Evolutionary conservation across 2,329 filamentous ascomycete genomes (phyloP), one percentile per base, ranked within the genome.

Genomic region (Fusarium longipes): DNA sequence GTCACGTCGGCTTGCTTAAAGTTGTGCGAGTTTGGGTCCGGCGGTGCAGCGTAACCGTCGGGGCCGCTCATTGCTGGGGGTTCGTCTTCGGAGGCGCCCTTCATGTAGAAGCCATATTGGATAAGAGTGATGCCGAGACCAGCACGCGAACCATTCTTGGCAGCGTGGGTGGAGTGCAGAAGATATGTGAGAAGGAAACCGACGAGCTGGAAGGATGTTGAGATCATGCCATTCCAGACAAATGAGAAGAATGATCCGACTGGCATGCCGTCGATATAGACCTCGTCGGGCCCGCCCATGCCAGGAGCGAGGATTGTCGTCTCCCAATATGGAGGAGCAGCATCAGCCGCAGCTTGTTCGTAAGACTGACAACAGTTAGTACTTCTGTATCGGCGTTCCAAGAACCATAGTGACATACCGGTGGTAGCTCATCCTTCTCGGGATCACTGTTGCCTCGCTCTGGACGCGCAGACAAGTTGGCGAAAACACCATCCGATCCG

Each of bases 151-250:
- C 96, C 96, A 77, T 99, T 97, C 82, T 99, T 99, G 73, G 96
- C 96, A 6, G 96, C 96, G 79, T 99, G 96, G 9, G 95, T 97
- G 29, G 96, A 98, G 84, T 99, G 96, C 5, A 99, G 87, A 57
- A 99, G 92, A 78, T 99, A 99, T 27, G 96, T 98, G 73, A 99
- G 91, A 29, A 99, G 88, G 85, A 99, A 99, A 53, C 96, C 96
- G 79, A 97, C 93, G 67, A 98, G 87, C 79, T 97, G 93, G 84
- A 99, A 98, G 40, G 94, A 97, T 86, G 97, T 95, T 68, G 93
- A 96, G 70, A 99, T 98, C 88, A 98, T 94, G 81, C 87, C 91
- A 81, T 96, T 96, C 93, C 93, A 96, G 70, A 95, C 82, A 74
- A 96, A 96, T 63, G 89, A 91, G 81, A 96, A 96, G 64, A 96